phyloP scores from a whole-genome alignment of 495 filamentous ascomycete species.

The Trypethelium eluteriae region DNA sequence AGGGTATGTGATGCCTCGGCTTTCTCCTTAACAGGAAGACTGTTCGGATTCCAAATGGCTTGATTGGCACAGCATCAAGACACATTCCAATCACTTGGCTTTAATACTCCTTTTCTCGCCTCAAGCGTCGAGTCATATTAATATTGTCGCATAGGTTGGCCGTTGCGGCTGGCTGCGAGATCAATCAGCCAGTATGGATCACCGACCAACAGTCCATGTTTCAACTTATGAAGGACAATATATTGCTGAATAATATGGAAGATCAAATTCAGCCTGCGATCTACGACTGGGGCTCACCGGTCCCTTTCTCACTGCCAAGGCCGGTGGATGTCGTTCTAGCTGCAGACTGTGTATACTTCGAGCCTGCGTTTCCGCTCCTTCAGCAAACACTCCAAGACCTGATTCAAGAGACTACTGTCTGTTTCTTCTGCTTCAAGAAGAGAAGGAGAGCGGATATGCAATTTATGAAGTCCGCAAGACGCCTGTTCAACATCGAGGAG shows the following conservation, averaged over 20 bases:
- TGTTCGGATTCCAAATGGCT: no score
- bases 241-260: conserved; percentile 65
- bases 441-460: conserved; percentile 52
- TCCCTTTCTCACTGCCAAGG: conserved; percentile 41
- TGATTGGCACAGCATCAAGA: neutral
- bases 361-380: conserved; percentile 84
- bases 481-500: conserved; percentile 39
- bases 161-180: conserved; percentile 51
- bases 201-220: conserved; percentile 86
- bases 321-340: conserved; percentile 77
- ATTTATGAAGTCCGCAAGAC: conserved; percentile 43
- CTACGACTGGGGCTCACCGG: conserved; percentile 64
- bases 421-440: conserved; percentile 95
- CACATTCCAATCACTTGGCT: neutral
- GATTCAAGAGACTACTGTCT: conserved; percentile 46
- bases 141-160: conserved; percentile 43
- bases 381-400: conserved; percentile 60
- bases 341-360: conserved; percentile 95
- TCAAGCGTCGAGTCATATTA: no score
- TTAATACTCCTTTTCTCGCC: no score
- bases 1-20: conserved; percentile 39
- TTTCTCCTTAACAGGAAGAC: neutral
- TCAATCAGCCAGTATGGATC: conserved; percentile 53
- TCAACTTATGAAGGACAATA: conserved; percentile 73
- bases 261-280: conserved; percentile 51